A percentile compares a stretch with the other conserved stretches of the same genome.
Evolutionary conservation across 106 monocot species (phyloP).

Genomic region (Gastrodia elata): DNA sequence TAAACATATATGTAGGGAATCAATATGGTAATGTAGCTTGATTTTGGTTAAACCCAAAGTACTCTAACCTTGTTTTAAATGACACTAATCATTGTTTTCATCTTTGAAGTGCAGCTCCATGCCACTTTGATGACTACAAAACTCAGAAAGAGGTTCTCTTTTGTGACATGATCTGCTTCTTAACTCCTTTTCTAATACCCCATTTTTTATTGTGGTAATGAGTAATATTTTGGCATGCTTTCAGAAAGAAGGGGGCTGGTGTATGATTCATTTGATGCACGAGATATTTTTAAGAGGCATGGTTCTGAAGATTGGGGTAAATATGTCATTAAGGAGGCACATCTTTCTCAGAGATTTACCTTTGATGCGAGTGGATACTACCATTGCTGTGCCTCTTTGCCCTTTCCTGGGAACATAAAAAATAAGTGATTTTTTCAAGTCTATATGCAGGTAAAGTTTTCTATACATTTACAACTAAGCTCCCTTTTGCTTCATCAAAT

Average conservation of each 20-base stretch:
- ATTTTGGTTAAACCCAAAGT: too few relatives aligned
- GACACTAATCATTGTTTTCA: neutral
- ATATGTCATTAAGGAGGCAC: slow-evolving; percentile 57
- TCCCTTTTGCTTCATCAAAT: neutral
- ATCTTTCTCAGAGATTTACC: slow-evolving; percentile 79
- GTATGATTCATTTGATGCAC: slow-evolving; percentile 69
- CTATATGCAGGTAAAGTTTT: neutral
- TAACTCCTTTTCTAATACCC: neutral
- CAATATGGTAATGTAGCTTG: too few relatives aligned
- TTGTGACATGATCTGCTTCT: neutral
- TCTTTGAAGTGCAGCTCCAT: slow-evolving; percentile 56
- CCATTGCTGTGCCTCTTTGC: slow-evolving; percentile 77
- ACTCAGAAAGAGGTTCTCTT: slow-evolving; percentile 54
- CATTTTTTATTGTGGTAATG: neutral
- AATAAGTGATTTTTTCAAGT: neutral
- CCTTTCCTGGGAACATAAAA: slow-evolving; percentile 22
- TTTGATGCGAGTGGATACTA: slow-evolving; percentile 78
- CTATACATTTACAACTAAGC: neutral
- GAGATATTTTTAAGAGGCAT: slow-evolving; percentile 50
- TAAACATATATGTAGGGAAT: neutral
- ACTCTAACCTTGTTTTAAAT: neutral
- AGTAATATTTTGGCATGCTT: neutral
- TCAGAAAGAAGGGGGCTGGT: slow-evolving; percentile 29
- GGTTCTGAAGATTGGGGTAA: slow-evolving; percentile 80
- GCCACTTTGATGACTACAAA: slow-evolving; percentile 86